Percentiles rank a stretch among this genome's conserved stretches.
Conservation (phyloP, 2,329 filamentous ascomycete species). For the Aspergillus felis region DNA sequence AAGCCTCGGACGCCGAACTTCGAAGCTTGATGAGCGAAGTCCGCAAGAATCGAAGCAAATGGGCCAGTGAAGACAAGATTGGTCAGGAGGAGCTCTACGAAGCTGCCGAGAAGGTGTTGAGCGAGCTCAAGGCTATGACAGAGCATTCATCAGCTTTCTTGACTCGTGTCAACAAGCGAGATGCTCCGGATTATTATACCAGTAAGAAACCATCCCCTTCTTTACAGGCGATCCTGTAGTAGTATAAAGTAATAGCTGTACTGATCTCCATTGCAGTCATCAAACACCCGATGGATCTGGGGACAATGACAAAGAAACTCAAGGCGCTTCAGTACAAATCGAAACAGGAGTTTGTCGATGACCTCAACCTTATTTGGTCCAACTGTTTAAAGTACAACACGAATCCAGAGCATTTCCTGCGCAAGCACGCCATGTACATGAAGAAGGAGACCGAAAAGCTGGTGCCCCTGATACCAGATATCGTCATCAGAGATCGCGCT, state of each 20-base stretch:
- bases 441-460: slow-evolving; percentile 96
- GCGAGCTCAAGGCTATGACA: slow-evolving; percentile 93
- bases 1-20: slow-evolving; percentile 87
- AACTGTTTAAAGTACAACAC: slow-evolving; percentile 97
- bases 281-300: slow-evolving; percentile 96
- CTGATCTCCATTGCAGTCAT: slow-evolving; percentile 59
- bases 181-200: slow-evolving; percentile 91
- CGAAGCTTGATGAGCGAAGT: slow-evolving; percentile 94
- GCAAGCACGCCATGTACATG: slow-evolving; percentile 94
- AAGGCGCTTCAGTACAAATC: slow-evolving; percentile 75
- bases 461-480: slow-evolving; percentile 89
- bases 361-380: slow-evolving; percentile 92
- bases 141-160: slow-evolving; percentile 97
- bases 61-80: slow-evolving; percentile 96
- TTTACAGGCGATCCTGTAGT: background rate
- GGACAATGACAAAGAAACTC: slow-evolving; percentile 97
- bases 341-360: slow-evolving; percentile 90
- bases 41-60: slow-evolving; percentile 95
- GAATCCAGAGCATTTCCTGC: slow-evolving; percentile 77
- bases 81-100: slow-evolving; percentile 98
- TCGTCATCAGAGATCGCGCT: slow-evolving; percentile 82
- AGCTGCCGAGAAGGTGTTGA: slow-evolving; percentile 91
- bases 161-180: slow-evolving; percentile 90
- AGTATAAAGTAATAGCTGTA: background rate
- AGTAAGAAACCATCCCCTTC: slow-evolving; percentile 53